A percentile compares a stretch with the other conserved stretches of the same genome.
Conservation (phyloP, 78 protist species). For the Chrysochromulina tobinii region DNA sequence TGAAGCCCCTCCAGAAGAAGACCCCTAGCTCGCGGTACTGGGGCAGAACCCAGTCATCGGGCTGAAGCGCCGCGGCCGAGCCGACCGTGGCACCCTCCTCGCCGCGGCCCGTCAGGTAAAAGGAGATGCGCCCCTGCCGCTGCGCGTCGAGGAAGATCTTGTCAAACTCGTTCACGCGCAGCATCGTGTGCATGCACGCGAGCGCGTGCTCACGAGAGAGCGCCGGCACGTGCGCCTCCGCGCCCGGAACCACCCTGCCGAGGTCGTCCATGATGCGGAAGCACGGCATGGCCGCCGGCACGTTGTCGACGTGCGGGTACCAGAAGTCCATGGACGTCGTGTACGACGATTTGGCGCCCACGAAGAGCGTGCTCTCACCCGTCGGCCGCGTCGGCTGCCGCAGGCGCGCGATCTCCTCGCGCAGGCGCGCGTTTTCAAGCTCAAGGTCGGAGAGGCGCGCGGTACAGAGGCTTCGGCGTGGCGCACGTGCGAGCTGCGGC, state of each 20-base stretch:
- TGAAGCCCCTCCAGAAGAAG: conserved; percentile 87
- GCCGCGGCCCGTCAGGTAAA: neutral
- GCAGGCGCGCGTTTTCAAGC: no score
- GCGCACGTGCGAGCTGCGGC: no score
- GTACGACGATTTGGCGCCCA: no score
- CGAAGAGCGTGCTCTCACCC: no score
- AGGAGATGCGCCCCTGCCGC: conserved; percentile 48
- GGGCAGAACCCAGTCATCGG: neutral
- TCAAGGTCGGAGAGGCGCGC: no score
- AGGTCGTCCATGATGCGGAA: conserved; percentile 6
- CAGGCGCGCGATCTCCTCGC: no score
- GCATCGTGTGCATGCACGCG: neutral
- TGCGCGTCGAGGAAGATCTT: conserved; percentile 40
- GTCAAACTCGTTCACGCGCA: conserved; percentile 2
- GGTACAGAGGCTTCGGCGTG: no score
- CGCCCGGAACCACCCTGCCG: neutral
- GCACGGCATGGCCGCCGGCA: neutral
- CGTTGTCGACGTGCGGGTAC: no score
- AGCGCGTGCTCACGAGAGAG: neutral
- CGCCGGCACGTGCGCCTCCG: neutral
- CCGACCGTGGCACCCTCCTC: conserved; percentile 28
- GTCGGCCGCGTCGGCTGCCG: no score
- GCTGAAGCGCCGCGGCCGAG: conserved; percentile 21
- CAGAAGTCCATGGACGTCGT: no score
- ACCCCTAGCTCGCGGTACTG: conserved; percentile 37